Conservation (phyloP, 345 rosid species). For the Populus davidiana region DNA sequence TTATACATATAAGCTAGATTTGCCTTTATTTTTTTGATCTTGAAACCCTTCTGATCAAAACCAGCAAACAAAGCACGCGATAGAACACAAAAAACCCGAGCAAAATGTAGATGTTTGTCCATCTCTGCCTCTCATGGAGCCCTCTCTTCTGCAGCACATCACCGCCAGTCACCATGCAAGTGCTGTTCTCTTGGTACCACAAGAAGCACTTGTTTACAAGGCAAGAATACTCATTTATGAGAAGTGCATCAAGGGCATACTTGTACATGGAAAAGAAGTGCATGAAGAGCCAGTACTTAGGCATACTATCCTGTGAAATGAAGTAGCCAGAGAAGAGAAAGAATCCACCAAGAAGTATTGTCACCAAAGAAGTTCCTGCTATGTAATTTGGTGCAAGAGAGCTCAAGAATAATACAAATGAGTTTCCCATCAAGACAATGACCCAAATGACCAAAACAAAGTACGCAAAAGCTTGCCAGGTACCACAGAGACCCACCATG, state of each 20-base stretch:
- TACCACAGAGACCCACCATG: conserved; percentile 74
- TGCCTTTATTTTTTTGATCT: conserved; percentile 50
- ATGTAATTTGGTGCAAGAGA: conserved; percentile 91
- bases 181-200: conserved; percentile 51
- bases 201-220: conserved; percentile 54
- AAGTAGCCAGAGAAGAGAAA: conserved; percentile 94
- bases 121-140: conserved; percentile 55
- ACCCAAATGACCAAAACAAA: conserved; percentile 80
- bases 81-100: conserved; percentile 81
- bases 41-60: conserved; percentile 71
- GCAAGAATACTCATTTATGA: conserved; percentile 88
- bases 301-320: conserved; percentile 69
- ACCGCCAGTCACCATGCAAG: conserved; percentile 65
- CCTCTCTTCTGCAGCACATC: conserved; percentile 70
- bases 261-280: conserved; percentile 90
- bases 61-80: conserved; percentile 71
- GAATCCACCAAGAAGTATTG: conserved; percentile 66
- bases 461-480: conserved; percentile 75
- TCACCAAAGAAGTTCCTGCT: conserved; percentile 75
- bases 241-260: conserved; percentile 80
- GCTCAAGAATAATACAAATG: conserved; percentile 82
- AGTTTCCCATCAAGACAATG: conserved; percentile 77
- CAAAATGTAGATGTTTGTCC: conserved; percentile 71
- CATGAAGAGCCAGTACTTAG: conserved; percentile 93
- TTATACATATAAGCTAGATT: too few species aligned